A percentile compares a stretch with the other conserved stretches of the same genome.
phyloP scores from a whole-genome alignment of 2,329 filamentous ascomycete species.

The Apiospora saccharicola region DNA sequence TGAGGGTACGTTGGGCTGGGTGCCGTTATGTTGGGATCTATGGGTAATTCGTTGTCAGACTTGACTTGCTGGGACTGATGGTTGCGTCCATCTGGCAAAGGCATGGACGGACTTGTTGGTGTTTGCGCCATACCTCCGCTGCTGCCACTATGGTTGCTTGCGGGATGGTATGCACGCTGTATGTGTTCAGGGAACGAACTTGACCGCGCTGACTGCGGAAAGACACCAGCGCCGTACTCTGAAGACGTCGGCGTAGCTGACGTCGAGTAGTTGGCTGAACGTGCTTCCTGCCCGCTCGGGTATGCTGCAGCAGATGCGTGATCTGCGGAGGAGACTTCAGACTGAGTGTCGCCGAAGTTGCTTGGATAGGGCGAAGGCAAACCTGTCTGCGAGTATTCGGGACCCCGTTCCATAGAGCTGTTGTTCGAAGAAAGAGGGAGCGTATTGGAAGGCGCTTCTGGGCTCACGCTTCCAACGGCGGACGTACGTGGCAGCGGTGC shows the following conservation, averaged over 20 bases:
- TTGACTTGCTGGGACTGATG: slow-evolving; percentile 81
- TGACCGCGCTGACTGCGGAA: slow-evolving; percentile 76
- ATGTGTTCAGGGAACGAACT: slow-evolving; percentile 88
- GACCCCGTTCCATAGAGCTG: slow-evolving; percentile 64
- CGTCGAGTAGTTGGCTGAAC: slow-evolving; percentile 73
- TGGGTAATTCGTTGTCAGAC: slow-evolving; percentile 96
- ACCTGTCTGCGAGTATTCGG: slow-evolving; percentile 88
- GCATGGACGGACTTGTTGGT: slow-evolving; percentile 95
- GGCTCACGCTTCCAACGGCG: slow-evolving; percentile 38
- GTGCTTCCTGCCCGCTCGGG: slow-evolving; percentile 80
- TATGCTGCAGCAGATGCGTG: slow-evolving; percentile 93
- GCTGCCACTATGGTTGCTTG: slow-evolving; percentile 76
- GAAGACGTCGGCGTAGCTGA: slow-evolving; percentile 82
- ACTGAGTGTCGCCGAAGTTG: slow-evolving; percentile 73
- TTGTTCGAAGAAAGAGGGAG: slow-evolving; percentile 28
- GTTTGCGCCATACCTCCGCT: slow-evolving; percentile 93
- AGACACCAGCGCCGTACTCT: slow-evolving; percentile 75
- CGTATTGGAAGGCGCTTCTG: slow-evolving; percentile 41
- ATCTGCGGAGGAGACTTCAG: slow-evolving; percentile 90
- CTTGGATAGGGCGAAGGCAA: slow-evolving; percentile 77
- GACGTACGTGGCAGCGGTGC: slow-evolving; percentile 40
- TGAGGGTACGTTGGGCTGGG: slow-evolving; percentile 92
- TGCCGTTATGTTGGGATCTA: slow-evolving; percentile 97
- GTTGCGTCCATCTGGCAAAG: slow-evolving; percentile 81
- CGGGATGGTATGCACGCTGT: slow-evolving; percentile 82